Percentiles rank a stretch among this genome's conserved stretches.
Evolutionary conservation across 1,284 basidiomycete species (phyloP).

Genomic region (Phlebopus sp.): DNA sequence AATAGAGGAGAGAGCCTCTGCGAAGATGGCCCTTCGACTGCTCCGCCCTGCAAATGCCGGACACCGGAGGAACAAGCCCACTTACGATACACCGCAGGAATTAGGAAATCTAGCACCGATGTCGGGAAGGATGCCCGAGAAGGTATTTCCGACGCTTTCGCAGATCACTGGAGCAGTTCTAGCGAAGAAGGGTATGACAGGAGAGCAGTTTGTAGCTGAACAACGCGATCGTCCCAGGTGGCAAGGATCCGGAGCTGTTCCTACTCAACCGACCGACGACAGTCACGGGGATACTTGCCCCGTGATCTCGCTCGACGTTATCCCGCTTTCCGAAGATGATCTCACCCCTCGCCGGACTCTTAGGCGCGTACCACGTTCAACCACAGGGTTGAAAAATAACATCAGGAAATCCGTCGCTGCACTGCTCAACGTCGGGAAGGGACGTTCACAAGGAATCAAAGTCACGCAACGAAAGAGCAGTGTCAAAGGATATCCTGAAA

Average conservation of each 20-base stretch:
- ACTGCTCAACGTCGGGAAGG: constrained; percentile 8
- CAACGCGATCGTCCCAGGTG: constrained; percentile 5
- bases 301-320: constrained; percentile 11
- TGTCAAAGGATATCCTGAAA: neutral
- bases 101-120: neutral
- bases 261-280: neutral
- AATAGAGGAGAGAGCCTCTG: neutral
- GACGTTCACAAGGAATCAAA: too few species aligned
- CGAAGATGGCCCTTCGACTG: neutral
- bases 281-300: neutral
- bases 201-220: neutral
- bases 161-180: constrained; percentile 14
- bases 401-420: constrained; percentile 6
- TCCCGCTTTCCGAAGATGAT: constrained; percentile 10
- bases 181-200: constrained; percentile 2
- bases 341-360: constrained; percentile 4
- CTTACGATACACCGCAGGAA: too few species aligned
- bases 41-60: neutral
- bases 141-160: constrained; percentile 16
- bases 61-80: too few species aligned
- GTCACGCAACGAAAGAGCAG: constrained; percentile 3
- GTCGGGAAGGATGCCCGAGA: neutral
- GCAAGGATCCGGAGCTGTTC: constrained; percentile 1
- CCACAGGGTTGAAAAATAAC: constrained; percentile 5
- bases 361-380: constrained; percentile 9